phyloP scores from a whole-genome alignment of 306 rosid species.

The Dicorynia guianensis region DNA sequence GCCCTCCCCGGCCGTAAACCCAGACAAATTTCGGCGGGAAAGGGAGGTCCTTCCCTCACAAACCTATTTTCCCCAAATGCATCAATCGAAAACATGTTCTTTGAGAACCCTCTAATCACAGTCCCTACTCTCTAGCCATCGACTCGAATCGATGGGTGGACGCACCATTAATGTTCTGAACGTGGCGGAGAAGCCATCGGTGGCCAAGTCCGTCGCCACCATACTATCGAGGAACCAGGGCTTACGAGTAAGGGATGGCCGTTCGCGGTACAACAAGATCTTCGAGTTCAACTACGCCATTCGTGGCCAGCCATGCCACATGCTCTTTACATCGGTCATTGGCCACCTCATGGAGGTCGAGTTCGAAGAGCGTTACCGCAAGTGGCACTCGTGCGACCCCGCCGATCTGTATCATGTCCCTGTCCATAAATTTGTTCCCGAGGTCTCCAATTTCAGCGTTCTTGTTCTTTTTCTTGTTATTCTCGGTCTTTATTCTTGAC shows the following conservation, averaged over 20 bases:
- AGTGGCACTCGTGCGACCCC: conserved; percentile 95
- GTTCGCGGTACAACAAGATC: conserved; percentile 94
- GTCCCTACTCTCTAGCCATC: neutral
- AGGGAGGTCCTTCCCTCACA: neutral
- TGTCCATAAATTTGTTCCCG: conserved; percentile 77
- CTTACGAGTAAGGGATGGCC: conserved; percentile 76
- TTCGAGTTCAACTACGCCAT: conserved; percentile 89
- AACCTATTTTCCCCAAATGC: neutral
- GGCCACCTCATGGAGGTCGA: conserved; percentile 98
- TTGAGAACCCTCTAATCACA: neutral
- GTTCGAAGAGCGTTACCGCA: conserved; percentile 85
- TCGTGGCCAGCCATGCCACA: conserved; percentile 72
- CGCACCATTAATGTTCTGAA: conserved; percentile 74
- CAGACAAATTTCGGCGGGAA: conserved; percentile 21
- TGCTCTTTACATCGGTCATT: conserved; percentile 93
- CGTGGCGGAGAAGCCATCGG: conserved; percentile 99
- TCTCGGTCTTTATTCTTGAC: neutral
- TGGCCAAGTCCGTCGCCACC: conserved; percentile 79
- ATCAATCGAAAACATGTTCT: neutral
- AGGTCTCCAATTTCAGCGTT: conserved; percentile 42
- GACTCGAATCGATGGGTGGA: conserved; percentile 41
- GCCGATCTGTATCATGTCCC: conserved; percentile 78
- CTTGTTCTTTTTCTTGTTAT: neutral
- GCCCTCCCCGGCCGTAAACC: neutral
- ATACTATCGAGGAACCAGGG: conserved; percentile 79